Evolutionary conservation across 352 stramenopile genomes (phyloP), one percentile per base, ranked within the genome.

Genomic region (Thraustochytrium striatum): DNA sequence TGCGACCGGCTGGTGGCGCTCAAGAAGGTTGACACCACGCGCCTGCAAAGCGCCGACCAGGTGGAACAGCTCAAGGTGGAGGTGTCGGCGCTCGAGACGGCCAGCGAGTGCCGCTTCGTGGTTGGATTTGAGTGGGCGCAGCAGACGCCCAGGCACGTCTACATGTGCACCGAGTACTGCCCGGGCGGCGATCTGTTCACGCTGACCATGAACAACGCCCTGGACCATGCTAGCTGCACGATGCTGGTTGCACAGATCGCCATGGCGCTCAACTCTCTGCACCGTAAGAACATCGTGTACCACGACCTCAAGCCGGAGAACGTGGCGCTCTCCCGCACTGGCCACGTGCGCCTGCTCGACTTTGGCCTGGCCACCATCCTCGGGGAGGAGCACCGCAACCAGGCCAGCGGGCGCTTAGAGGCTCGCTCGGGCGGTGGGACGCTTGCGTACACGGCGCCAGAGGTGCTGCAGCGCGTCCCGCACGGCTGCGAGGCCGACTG

Each of bases 281-380:
- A 94, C 50, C 85, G 87, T 21, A 88, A 91, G 28, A 88, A 87
- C 44, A 91, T 94, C 61, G 79, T 91, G 28, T 90, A 93, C 72
- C 83, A 88, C 39, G 89, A 93, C 78, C 78, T 93, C 32, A 93
- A 93, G 41, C 65, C 65, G 25, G 65, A 75, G 68, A 75, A 75
- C 52, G 52, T 75, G 19, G 65, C 41, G 2, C 32, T 75, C 52
- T 44, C 65, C 36, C 41, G n/a, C n/a, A 16, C n/a, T 5, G 65
- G 65, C 21, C 65, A 75, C 47, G 36, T 75, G 30, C 65, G 65
- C 35, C 39, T 75, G 19, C 13, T 75, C 2, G 65, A 75, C 50
- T 75, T 75, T 75, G 65, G 65, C 9, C 44, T 75, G 30, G 21
- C 65, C 28, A 70, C 25, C 0, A 5, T 44, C 28, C 13, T 58